Evolutionary conservation across 768 basidiomycete genomes (phyloP), one percentile per base, ranked within the genome.

Genomic region (Panus rudis): DNA sequence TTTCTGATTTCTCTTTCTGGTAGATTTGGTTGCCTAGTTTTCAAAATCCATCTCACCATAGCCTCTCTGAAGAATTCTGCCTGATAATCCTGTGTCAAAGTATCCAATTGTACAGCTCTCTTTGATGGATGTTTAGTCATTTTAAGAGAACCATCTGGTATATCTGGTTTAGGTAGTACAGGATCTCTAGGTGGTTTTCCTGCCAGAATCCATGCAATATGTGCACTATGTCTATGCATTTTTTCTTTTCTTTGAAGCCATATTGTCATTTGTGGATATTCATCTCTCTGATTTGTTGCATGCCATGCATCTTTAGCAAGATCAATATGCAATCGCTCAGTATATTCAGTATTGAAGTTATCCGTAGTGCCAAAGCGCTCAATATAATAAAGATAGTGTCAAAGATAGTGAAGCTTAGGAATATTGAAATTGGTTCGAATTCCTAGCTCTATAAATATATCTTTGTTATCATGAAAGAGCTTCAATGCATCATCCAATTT

Each of bases 311-410:
- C 57, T 45, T 73, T 70, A 0, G 65, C 58, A 7, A 61, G 51
- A 37, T 70, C 62, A 34, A 71, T 72, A 43, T 73, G 69, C 0
- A 69, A 55, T 1, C 62, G 53, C 46, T 73, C 68, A 2, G 66
- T 59, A 23, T 55, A 54, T 46, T 71, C 58, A 1, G 68, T 72
- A 43, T 67, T 64, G 49, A 56, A 69, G 45, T 66, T 66, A 42
- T 71, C 67, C 1, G 62, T 52, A 1, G 64, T 56, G 2, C 72
- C 71, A 27, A 55, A 52, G 4, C 42, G 35, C 21, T 50, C 35
- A 48, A 72, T 71, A 6, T 42, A 27, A 1, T 43, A 10, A 2
- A 46, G 11, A 46, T 69, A 72, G 45, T 73, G 72, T 1, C 22
- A 30, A 1, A 61, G 45, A 13, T 50, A 59, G 43, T 72, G 70